Conservation (phyloP, 2,329 filamentous ascomycete genomes). For the Sporothrix sp. region DNA sequence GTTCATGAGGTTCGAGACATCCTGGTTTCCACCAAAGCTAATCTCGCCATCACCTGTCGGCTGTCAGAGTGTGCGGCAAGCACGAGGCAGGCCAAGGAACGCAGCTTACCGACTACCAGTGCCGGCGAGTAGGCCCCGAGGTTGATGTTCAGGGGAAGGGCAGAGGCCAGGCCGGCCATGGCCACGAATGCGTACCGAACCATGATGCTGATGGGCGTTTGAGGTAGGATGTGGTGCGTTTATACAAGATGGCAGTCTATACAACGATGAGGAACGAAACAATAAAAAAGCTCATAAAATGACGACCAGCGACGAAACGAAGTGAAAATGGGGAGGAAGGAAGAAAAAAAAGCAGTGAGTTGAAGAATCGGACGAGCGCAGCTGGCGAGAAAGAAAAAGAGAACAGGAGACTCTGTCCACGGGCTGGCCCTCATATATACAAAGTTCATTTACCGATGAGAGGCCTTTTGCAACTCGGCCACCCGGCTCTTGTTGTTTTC, state of each 20-base stretch:
- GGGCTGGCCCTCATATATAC: constrained; percentile 3
- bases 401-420: neutral
- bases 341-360: neutral
- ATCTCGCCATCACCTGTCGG: constrained; percentile 35
- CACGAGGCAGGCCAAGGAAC: no score
- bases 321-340: neutral
- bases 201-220: constrained; percentile 14
- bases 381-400: constrained; percentile 9
- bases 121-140: constrained; percentile 36
- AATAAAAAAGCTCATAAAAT: neutral
- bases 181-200: constrained; percentile 15
- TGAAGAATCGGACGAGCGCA: constrained; percentile 10
- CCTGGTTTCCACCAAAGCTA: constrained; percentile 36
- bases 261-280: no score
- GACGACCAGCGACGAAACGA: constrained; percentile 17
- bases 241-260: no score
- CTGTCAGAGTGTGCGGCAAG: no score
- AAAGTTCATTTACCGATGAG: neutral
- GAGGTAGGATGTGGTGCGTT: neutral
- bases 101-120: constrained; percentile 31
- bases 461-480: no score
- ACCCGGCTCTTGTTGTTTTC: neutral
- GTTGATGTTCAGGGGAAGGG: constrained; percentile 28
- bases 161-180: constrained; percentile 14
- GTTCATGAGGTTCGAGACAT: constrained; percentile 36